Conservation (phyloP, 352 stramenopile species). For the Globisporangium megalacanthum region DNA sequence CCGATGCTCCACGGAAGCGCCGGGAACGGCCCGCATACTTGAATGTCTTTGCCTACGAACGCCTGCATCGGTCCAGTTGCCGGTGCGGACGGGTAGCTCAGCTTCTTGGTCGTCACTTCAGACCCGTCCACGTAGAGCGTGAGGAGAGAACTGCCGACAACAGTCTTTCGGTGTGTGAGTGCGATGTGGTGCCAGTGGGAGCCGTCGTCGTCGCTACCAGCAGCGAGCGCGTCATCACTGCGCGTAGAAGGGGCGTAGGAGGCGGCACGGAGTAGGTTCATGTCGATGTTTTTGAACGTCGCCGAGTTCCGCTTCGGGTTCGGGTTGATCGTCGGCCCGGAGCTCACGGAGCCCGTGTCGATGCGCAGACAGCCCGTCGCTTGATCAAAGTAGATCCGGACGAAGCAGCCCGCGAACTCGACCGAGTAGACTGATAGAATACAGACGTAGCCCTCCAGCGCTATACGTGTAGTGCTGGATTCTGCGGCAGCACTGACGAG, state of each 20-base stretch:
- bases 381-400: slow-evolving; percentile 72
- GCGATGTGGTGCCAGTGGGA: slow-evolving; percentile 71
- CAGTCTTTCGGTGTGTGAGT: slow-evolving; percentile 63
- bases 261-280: slow-evolving; percentile 33
- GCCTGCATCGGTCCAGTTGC: slow-evolving; percentile 41
- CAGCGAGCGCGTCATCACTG: not conserved
- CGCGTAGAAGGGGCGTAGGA: not conserved
- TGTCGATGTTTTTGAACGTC: slow-evolving; percentile 59
- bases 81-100: slow-evolving; percentile 55
- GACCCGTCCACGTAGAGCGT: slow-evolving; percentile 70
- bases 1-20: slow-evolving; percentile 62
- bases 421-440: slow-evolving; percentile 72
- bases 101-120: slow-evolving; percentile 70
- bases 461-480: slow-evolving; percentile 6
- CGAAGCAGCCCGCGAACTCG: slow-evolving; percentile 54
- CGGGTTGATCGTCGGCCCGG: slow-evolving; percentile 51
- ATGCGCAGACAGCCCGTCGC: slow-evolving; percentile 54
- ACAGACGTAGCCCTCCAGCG: slow-evolving; percentile 49
- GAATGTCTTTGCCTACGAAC: slow-evolving; percentile 70
- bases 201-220: slow-evolving; percentile 17
- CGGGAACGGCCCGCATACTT: slow-evolving; percentile 58
- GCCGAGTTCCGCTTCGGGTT: slow-evolving; percentile 44
- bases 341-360: slow-evolving; percentile 47
- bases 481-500: not conserved
- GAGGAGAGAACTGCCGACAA: slow-evolving; percentile 66